phyloP scores from a whole-genome alignment of 2,329 filamentous ascomycete genomes.

The Fonsecaea erecta region DNA sequence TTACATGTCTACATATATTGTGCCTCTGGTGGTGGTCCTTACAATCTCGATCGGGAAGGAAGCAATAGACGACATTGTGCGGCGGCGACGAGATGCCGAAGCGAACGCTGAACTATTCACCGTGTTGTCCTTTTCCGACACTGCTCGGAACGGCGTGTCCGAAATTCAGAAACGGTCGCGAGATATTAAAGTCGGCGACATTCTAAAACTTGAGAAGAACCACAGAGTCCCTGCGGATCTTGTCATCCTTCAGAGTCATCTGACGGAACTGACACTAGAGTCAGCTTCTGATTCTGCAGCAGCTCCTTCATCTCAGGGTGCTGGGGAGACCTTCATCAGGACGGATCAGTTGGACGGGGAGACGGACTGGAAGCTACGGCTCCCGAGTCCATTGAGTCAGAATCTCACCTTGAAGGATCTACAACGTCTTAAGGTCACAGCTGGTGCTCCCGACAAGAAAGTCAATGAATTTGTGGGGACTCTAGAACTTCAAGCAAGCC shows the following conservation, averaged over 20 bases:
- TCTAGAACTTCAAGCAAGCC: slow-evolving; percentile 70
- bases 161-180: slow-evolving; percentile 81
- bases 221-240: slow-evolving; percentile 94
- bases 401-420: slow-evolving; percentile 74
- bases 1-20: slow-evolving; percentile 92
- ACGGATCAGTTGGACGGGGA: slow-evolving; percentile 98
- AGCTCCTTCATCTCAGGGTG: slow-evolving; percentile 24
- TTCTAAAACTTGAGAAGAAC: slow-evolving; percentile 90
- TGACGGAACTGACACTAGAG: slow-evolving; percentile 47
- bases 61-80: slow-evolving; percentile 87
- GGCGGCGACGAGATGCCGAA: slow-evolving; percentile 84
- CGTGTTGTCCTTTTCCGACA: slow-evolving; percentile 66
- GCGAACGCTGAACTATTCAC: slow-evolving; percentile 91
- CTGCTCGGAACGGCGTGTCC: slow-evolving; percentile 38
- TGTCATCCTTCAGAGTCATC: slow-evolving; percentile 82
- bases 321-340: slow-evolving; percentile 90
- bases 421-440: slow-evolving; percentile 68
- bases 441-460: slow-evolving; percentile 87
- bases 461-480: slow-evolving; percentile 97
- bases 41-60: slow-evolving; percentile 94
- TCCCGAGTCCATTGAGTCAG: slow-evolving; percentile 86
- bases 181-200: slow-evolving; percentile 90
- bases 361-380: slow-evolving; percentile 95
- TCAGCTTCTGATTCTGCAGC: slow-evolving; percentile 29
- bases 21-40: slow-evolving; percentile 88